Evolutionary conservation across 768 basidiomycete species (phyloP), one percentile per base, ranked within the genome.

Genomic region (Suillus subalutaceus): DNA sequence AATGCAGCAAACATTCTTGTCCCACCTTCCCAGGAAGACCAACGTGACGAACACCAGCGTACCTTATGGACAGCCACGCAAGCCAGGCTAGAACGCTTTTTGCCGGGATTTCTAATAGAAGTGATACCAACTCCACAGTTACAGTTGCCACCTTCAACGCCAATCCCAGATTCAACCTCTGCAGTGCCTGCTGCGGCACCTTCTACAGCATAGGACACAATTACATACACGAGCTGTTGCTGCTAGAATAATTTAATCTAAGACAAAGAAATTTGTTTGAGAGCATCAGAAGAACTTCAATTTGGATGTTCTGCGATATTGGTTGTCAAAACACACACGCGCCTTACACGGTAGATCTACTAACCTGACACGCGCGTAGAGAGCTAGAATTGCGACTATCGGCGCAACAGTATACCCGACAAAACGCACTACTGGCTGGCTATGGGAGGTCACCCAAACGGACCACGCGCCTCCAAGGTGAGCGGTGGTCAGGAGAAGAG

Each of bases 71-170:
- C 85, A 15, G 86, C 89, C 32, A 96, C 96, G 2, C 87, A 90
- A 65, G 92, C 94, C 69, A 85, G 94, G 67, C 87, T 98, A 72
- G 95, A 97, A 70, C 86, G 90, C 48, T 96, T 99, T 81, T 79
- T 99, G 65, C 97, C 97, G 18, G 93, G 94, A 23, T 96, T 99
- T 79, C 79, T 98, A 68, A 80, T 82, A 20, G 89, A 91, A 56
- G 83, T 93, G 37, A 84, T 94, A 67, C 83, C 88, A 10, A 72
- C 75, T 30, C 76, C 83, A 3, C 63, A 67, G 8, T 60, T 41
- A 13, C 9, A 23, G n/a, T n/a, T 56, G 55, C 55, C 32, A 37
- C 59, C 72, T 13, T 57, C 60, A n/a, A 63, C 69, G 23, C 67
- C 67, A 0, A 9, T 40, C 10, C 30, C 30, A 26, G 48, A 2